phyloP scores from a whole-genome alignment of 1,139 yeast species.

The Blastobotrys proliferans region DNA sequence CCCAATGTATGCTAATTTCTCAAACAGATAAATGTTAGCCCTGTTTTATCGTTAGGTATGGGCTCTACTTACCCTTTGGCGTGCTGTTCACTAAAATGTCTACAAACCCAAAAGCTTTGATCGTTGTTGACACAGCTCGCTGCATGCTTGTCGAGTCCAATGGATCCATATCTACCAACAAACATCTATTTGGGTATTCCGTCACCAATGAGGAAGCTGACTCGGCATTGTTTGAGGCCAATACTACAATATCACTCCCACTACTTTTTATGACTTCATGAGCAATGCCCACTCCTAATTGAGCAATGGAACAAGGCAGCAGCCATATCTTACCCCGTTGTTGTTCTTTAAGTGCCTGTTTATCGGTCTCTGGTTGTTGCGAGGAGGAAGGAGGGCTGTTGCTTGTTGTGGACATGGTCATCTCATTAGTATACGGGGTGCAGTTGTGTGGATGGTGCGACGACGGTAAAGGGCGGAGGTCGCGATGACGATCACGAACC shows the following conservation, averaged over 20 bases:
- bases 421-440: no score
- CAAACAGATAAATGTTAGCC: no score
- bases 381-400: no score
- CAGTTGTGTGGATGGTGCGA: not conserved
- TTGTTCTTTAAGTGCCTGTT: not conserved
- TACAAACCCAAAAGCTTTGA: constrained; percentile 23
- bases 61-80: constrained; percentile 6
- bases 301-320: constrained; percentile 4
- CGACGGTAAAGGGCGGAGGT: no score
- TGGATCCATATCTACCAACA: constrained; percentile 1
- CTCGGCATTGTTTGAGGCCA: not conserved
- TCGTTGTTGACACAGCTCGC: constrained; percentile 2
- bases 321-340: constrained; percentile 7
- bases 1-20: constrained; percentile 18
- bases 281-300: constrained; percentile 7
- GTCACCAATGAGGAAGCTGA: not conserved
- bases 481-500: no score
- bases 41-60: no score
- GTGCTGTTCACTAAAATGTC: constrained; percentile 29
- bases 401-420: no score
- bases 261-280: constrained; percentile 6
- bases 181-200: not conserved
- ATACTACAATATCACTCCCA: constrained; percentile 5
- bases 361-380: not conserved
- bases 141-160: not conserved